Conservation (phyloP, 768 basidiomycete species). For the Cystofilobasidium ferigula region DNA sequence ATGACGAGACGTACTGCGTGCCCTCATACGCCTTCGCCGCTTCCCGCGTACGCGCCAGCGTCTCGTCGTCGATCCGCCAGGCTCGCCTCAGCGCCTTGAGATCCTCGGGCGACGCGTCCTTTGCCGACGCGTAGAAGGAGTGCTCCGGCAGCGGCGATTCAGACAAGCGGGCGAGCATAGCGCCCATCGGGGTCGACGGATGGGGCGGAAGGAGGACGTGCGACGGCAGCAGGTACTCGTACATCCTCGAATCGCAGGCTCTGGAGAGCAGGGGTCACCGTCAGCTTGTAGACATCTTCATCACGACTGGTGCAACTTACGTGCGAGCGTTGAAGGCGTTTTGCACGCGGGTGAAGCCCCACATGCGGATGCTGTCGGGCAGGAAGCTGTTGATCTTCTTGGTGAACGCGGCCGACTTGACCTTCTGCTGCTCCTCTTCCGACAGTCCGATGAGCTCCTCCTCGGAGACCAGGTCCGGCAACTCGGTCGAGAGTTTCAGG, state of each 20-base stretch:
- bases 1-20: conserved; percentile 47
- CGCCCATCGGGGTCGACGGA: conserved; percentile 52
- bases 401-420: conserved; percentile 42
- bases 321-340: conserved; percentile 42
- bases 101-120: conserved; percentile 32
- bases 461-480: conserved; percentile 50
- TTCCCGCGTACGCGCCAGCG: conserved; percentile 50
- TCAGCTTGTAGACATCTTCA: background rate
- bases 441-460: background rate
- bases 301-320: conserved; percentile 27
- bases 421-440: background rate
- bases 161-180: conserved; percentile 29
- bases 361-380: conserved; percentile 85
- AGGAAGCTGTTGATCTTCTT: conserved; percentile 69
- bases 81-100: conserved; percentile 32
- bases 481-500: conserved; percentile 70
- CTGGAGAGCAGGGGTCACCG: conserved; percentile 40
- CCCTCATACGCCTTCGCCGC: conserved; percentile 61
- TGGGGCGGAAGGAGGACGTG: conserved; percentile 86
- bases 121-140: conserved; percentile 30
- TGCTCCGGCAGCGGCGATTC: conserved; percentile 15
- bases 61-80: conserved; percentile 54
- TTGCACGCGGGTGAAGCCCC: conserved; percentile 60
- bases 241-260: conserved; percentile 86
- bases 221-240: conserved; percentile 92